A percentile compares a stretch with the other conserved stretches of the same genome.
These are phyloP conservation scores for Fusarium veterinarium DNA, from an alignment of 2,329 filamentous ascomycete genomes.

Conservation along the genomic window DNA sequence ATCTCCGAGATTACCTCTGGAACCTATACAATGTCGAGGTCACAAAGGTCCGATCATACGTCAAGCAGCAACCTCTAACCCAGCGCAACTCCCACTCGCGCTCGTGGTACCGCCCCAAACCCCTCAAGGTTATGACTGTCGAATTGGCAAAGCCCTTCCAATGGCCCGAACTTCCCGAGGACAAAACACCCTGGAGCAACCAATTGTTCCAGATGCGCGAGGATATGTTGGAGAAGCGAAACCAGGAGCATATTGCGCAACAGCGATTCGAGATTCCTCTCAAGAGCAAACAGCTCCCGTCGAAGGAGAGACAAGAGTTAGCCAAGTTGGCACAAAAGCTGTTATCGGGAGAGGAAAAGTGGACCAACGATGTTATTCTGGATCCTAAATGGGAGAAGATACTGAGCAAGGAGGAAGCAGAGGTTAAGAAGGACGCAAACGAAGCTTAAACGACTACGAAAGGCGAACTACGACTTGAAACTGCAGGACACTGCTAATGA, in stretches of 20 bases:
- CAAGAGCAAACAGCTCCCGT: constrained; percentile 55
- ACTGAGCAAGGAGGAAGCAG: constrained; percentile 42
- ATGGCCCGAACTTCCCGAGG: constrained; percentile 79
- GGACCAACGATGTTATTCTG: constrained; percentile 62
- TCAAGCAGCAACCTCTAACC: constrained; percentile 72
- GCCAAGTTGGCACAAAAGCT: constrained; percentile 74
- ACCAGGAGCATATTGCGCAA: constrained; percentile 49
- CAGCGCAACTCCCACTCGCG: constrained; percentile 62
- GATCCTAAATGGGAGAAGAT: constrained; percentile 60
- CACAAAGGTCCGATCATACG: constrained; percentile 78
- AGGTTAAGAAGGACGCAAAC: constrained; percentile 40
- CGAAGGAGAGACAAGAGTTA: constrained; percentile 59
- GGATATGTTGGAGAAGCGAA: constrained; percentile 57
- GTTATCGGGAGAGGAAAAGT: constrained; percentile 69
- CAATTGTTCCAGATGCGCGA: constrained; percentile 66
- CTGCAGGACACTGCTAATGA: constrained; percentile 37
- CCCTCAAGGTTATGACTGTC: constrained; percentile 93
- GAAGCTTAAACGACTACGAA: constrained; percentile 35
- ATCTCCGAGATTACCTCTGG: constrained; percentile 93
- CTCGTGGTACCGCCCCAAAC: constrained; percentile 75
- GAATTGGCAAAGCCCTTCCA: constrained; percentile 89
- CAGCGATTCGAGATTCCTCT: constrained; percentile 52
- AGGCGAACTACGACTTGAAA: constrained; percentile 14
- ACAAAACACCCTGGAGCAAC: constrained; percentile 73
- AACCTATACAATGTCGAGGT: constrained; percentile 84